Percentiles rank a stretch among this genome's conserved stretches.
Conservation (phyloP, 1,284 basidiomycete species). For the Mycosarcoma maydis region DNA sequence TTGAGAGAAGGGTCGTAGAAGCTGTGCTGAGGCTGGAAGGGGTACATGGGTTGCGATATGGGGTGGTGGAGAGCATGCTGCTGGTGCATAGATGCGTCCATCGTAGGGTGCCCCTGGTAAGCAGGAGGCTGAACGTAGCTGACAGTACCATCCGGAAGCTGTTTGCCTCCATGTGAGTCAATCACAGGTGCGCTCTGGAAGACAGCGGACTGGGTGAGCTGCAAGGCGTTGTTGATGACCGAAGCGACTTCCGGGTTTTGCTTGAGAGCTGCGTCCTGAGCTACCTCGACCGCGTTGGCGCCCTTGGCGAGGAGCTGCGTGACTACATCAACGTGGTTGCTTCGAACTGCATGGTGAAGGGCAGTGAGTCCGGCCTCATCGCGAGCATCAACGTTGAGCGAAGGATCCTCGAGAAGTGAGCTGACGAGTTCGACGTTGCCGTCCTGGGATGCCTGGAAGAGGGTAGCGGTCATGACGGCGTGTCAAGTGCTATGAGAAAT, state of each 20-base stretch:
- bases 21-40: constrained; percentile 34
- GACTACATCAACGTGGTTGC: constrained; percentile 56
- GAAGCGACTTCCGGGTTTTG: constrained; percentile 37
- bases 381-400: constrained; percentile 44
- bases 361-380: constrained; percentile 49
- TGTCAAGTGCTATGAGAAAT: constrained; percentile 4
- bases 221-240: constrained; percentile 38
- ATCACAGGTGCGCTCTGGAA: constrained; percentile 40
- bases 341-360: constrained; percentile 49
- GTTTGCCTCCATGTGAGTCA: constrained; percentile 53
- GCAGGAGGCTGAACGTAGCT: constrained; percentile 51
- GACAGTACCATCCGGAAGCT: constrained; percentile 55
- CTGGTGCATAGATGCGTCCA: constrained; percentile 25
- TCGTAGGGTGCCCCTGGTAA: constrained; percentile 12
- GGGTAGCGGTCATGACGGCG: constrained; percentile 51
- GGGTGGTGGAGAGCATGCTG: constrained; percentile 28
- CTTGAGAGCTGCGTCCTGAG: constrained; percentile 34
- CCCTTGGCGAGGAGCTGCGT: constrained; percentile 55
- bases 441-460: constrained; percentile 57
- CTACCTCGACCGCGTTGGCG: constrained; percentile 31
- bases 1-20: constrained; percentile 47
- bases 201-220: constrained; percentile 44
- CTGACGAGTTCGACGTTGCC: constrained; percentile 55
- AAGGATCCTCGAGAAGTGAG: constrained; percentile 48
- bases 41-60: constrained; percentile 34